Percentiles rank a stretch among this genome's conserved stretches.
Evolutionary conservation across 2,329 filamentous ascomycete genomes (phyloP).

Genomic region (Hymenoscyphus scutula): DNA sequence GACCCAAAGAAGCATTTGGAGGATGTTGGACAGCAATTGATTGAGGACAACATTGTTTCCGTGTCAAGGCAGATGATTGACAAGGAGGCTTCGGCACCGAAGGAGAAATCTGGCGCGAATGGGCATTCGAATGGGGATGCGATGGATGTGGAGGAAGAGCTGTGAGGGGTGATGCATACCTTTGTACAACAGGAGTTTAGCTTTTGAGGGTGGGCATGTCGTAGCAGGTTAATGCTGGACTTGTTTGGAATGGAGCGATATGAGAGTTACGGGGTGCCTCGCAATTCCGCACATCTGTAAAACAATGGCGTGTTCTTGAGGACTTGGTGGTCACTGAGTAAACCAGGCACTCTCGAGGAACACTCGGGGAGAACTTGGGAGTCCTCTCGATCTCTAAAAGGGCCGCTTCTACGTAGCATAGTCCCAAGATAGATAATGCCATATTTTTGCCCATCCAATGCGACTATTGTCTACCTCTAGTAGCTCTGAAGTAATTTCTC

Average conservation of each 20-base stretch:
- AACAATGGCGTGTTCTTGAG: background rate
- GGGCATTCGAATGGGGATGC: conserved; percentile 38
- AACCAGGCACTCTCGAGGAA: background rate
- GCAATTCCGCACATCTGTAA: background rate
- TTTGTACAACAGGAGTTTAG: conserved; percentile 40
- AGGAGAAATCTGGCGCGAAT: conserved; percentile 56
- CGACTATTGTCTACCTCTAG: background rate
- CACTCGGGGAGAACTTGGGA: background rate
- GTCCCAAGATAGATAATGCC: conserved; percentile 1
- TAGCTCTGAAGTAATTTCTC: no score
- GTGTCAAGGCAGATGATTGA: conserved; percentile 99
- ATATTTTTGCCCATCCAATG: background rate
- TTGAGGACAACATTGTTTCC: conserved; percentile 98
- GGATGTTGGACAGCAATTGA: conserved; percentile 91
- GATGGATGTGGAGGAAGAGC: conserved; percentile 37
- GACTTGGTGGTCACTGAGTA: background rate
- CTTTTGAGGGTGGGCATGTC: conserved; percentile 19
- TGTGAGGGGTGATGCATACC: conserved; percentile 42
- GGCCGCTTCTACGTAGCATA: background rate
- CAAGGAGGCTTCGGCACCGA: conserved; percentile 93
- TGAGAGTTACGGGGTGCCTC: background rate
- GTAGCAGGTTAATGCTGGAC: conserved; percentile 7
- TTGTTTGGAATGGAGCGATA: background rate
- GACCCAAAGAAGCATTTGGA: conserved; percentile 99
- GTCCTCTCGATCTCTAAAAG: background rate